Base-by-base conservation (phyloP, 2,329 filamentous ascomycete genomes). In the Sarocladium strictum region DNA sequence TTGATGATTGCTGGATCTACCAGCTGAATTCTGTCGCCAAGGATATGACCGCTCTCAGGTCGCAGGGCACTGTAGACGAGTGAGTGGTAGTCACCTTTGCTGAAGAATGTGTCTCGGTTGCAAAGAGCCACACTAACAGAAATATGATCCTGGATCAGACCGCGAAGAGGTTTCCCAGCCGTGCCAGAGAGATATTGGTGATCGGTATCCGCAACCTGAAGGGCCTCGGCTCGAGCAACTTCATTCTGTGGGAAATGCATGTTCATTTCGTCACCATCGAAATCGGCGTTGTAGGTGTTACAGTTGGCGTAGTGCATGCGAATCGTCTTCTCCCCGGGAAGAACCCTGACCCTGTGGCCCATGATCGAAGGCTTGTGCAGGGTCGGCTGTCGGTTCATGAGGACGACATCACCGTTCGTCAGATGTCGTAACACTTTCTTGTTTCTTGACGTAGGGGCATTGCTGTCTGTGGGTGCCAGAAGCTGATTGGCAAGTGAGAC, bases 281-380 rank as follows among this genome's bases (percentile, higher is more conserved):
- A 99, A 78, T 99, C 94, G 29, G 94, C 94, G 64, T 99, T 99
- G 78, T 99, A 99, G 0, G 94, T 97, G 66, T 99, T 99, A 70
- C 94, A 97, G 69, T 99, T 99, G 64, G 94, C 93, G 72, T 99
- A 99, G 75, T 99, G 94, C 93, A 99, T 97, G 61, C 94, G 91
- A 67, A 99, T 92, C 0, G 94, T 97, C 73, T 96, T 96, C 70
- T 99, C 95, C 33, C 91, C 92, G 0, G 90, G 89, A 17, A 99
- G 75, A 5, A 99, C 93, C 57, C 92, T 84, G 53, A 94, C 94
- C 63, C 92, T 84, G 73, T 99, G 94, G 56, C 90, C 92, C 94
- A 99, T 99, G 72, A 99, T 99, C 6, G 94, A 97, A 9, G 94
- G 94, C 70, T 99, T 99, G 72, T 99, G 94, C 2, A 99, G 81